Conservation (phyloP, 192 early-diverging fungal species). For the Entomortierella lignicola region DNA sequence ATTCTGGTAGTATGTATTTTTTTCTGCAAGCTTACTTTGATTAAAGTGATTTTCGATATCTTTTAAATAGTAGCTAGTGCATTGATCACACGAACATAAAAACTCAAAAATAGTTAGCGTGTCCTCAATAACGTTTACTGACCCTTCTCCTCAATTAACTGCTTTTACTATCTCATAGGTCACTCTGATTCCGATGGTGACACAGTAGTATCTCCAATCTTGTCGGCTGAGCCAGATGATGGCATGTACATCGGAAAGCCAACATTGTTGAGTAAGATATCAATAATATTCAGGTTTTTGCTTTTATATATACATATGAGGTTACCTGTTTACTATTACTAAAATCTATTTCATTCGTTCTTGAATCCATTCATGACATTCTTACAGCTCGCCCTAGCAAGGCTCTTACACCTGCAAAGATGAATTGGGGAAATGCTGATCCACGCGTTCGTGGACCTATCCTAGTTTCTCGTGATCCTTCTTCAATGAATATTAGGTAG, state of each 20-base stretch:
- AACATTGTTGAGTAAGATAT: slow-evolving; percentile 48
- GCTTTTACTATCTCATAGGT: slow-evolving; percentile 6
- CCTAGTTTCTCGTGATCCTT: slow-evolving; percentile 80
- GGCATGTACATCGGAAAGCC: slow-evolving; percentile 39
- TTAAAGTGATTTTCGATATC: not conserved
- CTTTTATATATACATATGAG: no score
- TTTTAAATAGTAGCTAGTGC: not conserved
- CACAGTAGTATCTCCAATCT: slow-evolving; percentile 38
- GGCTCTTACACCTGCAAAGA: slow-evolving; percentile 78
- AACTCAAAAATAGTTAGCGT: no score
- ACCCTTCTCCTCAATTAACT: not conserved
- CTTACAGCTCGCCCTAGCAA: slow-evolving; percentile 16
- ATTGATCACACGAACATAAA: no score
- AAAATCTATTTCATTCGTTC: no score
- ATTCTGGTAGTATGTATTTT: slow-evolving; percentile 23
- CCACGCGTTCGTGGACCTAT: slow-evolving; percentile 87
- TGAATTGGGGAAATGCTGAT: slow-evolving; percentile 83
- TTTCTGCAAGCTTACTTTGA: not conserved
- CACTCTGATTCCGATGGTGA: slow-evolving; percentile 52
- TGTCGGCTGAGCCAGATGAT: not conserved
- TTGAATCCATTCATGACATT: no score
- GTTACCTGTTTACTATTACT: no score
- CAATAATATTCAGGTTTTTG: no score
- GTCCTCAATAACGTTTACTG: not conserved
- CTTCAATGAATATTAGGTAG: slow-evolving; percentile 79